Conservation (phyloP, 805 yeast species). For the Zygosaccharomyces bailii region DNA sequence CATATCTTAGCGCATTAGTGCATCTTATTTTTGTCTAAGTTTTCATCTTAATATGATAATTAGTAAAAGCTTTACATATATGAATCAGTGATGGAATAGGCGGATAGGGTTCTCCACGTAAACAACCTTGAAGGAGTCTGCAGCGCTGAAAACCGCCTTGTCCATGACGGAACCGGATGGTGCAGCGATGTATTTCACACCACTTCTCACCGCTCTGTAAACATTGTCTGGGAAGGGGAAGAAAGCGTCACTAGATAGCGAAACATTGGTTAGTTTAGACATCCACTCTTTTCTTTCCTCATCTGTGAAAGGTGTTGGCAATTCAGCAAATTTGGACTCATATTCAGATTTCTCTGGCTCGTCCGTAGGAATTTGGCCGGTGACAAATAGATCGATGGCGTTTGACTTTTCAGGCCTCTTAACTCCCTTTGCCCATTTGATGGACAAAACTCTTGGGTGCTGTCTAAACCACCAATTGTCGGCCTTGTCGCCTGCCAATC, state of each 20-base stretch:
- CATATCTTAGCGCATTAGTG: no score
- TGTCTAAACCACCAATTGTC: constrained; percentile 99
- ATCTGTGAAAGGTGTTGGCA: constrained; percentile 79
- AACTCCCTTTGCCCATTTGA: constrained; percentile 97
- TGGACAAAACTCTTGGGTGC: constrained; percentile 87
- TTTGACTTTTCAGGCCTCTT: constrained; percentile 98
- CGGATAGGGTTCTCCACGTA: constrained; percentile 97
- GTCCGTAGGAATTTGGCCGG: constrained; percentile 82
- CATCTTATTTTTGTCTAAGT: background rate
- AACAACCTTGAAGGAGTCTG: constrained; percentile 84
- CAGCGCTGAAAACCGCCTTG: constrained; percentile 92
- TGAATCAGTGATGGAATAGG: constrained; percentile 85
- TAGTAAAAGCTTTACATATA: background rate
- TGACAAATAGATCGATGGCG: constrained; percentile 91
- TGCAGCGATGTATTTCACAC: constrained; percentile 94
- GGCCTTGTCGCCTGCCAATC: constrained; percentile 99
- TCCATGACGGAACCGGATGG: constrained; percentile 98
- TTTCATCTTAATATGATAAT: background rate
- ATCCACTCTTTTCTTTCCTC: constrained; percentile 89
- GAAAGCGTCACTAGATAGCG: constrained; percentile 95
- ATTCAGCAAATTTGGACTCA: constrained; percentile 77
- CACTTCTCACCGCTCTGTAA: constrained; percentile 94
- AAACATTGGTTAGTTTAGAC: constrained; percentile 73
- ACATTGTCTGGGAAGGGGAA: constrained; percentile 99
- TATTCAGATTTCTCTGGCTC: constrained; percentile 94